Percentiles rank a stretch among this genome's conserved stretches.
Conservation (phyloP, 2,329 filamentous ascomycete genomes). For the Coniochaeta prunicola region DNA sequence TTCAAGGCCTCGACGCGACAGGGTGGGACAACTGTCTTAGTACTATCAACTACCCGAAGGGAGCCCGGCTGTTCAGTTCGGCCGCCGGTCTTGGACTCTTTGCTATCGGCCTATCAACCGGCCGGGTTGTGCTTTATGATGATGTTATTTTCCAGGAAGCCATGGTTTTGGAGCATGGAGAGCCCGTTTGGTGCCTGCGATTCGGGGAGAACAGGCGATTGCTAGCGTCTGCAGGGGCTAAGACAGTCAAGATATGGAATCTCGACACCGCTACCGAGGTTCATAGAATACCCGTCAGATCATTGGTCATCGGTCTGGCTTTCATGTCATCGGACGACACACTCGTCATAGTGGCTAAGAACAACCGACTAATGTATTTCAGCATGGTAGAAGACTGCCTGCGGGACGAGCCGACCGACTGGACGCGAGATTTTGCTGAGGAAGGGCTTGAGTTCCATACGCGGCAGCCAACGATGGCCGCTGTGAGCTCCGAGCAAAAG, state of each 20-base stretch:
- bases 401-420: neutral
- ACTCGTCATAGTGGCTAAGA: constrained; percentile 5
- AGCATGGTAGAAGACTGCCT: constrained; percentile 5
- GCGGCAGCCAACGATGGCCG: constrained; percentile 8
- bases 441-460: neutral
- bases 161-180: neutral
- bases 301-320: neutral
- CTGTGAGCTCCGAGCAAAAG: constrained; percentile 7
- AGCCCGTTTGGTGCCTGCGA: neutral
- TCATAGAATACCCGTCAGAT: constrained; percentile 6
- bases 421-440: neutral
- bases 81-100: constrained; percentile 4
- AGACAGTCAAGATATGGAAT: constrained; percentile 7
- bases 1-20: constrained; percentile 7
- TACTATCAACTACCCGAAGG: constrained; percentile 11
- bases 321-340: constrained; percentile 3
- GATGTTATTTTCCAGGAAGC: neutral
- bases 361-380: constrained; percentile 13
- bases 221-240: constrained; percentile 2
- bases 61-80: neutral
- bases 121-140: neutral
- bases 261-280: constrained; percentile 1
- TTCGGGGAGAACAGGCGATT: neutral
- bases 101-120: neutral
- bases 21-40: constrained; percentile 17